A percentile compares a stretch with the other conserved stretches of the same genome.
phyloP scores from a whole-genome alignment of 2,329 filamentous ascomycete species.

The Leptodontidium sp. region DNA sequence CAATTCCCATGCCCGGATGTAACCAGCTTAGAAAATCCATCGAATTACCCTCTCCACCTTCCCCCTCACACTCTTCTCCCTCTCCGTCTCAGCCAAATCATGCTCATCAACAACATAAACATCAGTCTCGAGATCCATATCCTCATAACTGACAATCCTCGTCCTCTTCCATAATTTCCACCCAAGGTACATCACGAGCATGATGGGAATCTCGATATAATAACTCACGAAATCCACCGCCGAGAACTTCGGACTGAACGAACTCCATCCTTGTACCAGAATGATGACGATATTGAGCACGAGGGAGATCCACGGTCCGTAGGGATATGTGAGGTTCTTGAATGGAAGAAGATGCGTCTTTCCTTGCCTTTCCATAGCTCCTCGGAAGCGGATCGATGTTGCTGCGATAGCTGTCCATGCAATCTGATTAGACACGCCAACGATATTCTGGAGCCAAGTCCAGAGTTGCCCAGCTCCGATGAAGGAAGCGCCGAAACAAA shows the following conservation, averaged over 20 bases:
- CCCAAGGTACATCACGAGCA: constrained; percentile 60
- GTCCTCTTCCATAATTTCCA: constrained; percentile 63
- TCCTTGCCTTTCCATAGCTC: constrained; percentile 63
- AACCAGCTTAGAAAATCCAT: constrained; percentile 42
- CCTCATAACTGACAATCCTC: constrained; percentile 52
- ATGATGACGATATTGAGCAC: constrained; percentile 66
- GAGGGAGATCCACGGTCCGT: constrained; percentile 64
- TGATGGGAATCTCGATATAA: constrained; percentile 69
- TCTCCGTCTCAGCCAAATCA: constrained; percentile 39
- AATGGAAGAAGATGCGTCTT: constrained; percentile 69
- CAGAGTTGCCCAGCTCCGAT: constrained; percentile 71
- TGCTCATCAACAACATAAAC: constrained; percentile 48
- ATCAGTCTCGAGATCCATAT: constrained; percentile 62
- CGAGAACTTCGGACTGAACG: constrained; percentile 66
- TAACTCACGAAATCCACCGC: constrained; percentile 68
- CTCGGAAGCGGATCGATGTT: constrained; percentile 70
- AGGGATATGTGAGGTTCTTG: constrained; percentile 73
- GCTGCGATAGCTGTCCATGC: constrained; percentile 72
- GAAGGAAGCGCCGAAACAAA: constrained; percentile 71
- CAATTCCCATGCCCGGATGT: neutral
- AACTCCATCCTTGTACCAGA: constrained; percentile 69
- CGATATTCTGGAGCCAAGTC: constrained; percentile 73
- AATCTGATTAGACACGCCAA: constrained; percentile 73
- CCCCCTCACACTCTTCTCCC: constrained; percentile 40
- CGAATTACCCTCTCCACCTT: constrained; percentile 40